Evolutionary conservation across 2,329 filamentous ascomycete species (phyloP), one percentile per base, ranked within the genome.

Genomic region (Verticillium nonalfalfae): DNA sequence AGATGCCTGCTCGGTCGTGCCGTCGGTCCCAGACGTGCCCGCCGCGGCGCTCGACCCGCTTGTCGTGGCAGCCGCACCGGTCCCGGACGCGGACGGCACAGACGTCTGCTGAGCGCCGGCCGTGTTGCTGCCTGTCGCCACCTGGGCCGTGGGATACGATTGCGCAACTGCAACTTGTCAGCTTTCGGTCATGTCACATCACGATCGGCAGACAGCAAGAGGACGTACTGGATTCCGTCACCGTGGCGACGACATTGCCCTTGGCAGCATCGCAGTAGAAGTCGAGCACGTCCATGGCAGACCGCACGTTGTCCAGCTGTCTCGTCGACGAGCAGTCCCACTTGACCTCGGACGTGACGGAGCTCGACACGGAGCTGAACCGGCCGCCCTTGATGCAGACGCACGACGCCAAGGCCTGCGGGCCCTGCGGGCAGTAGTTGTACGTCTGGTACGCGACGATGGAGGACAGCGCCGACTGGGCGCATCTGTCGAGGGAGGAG

Each of bases 381-480:
- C 84, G 79, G 26, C 77, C 76, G 3, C 75, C 75, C 64, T 84
- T 83, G 60, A 84, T 64, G 61, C 82, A 85, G 4, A 75, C 76
- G 61, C 82, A 85, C 0, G 81, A 84, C 0, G 81, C 82, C 2
- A 85, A 71, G 10, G 78, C 79, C 63, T 80, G 73, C 0, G 80
- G 79, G 0, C 79, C 81, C 1, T 67, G 65, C 1, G 78, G 79
- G 55, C 82, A 84, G 34, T 77, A 59, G n/a, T 72, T 69, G 13
- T 68, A 67, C 0, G 74, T 74, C 71, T 77, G 73, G 5, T 18
- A 60, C 35, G 75, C 69, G 2, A 83, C 68, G 4, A 72, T 79
- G 54, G 74, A 72, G 2, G 77, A 76, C 18, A 85, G 63, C 0
- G 73, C 81, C 0, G 66, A 71, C 60, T 77, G 73, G 1, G 80